A percentile compares a stretch with the other conserved stretches of the same genome.
Evolutionary conservation across 108 stramenopile genomes (phyloP).

Genomic region (Epithemia pelagica): DNA sequence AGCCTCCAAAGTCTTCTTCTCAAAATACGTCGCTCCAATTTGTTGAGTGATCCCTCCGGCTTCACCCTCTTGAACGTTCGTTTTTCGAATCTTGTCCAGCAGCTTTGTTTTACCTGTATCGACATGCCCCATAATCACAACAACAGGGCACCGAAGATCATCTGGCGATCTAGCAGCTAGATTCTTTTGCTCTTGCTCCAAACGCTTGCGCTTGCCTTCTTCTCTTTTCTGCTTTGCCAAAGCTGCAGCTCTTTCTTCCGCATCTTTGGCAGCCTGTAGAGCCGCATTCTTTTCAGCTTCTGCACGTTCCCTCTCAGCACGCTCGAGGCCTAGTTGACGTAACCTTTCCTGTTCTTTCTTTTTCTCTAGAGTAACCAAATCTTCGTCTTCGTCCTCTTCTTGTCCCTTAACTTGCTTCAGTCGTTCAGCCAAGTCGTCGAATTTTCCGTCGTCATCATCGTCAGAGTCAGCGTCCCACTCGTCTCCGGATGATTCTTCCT

Average conservation of each 20-base stretch:
- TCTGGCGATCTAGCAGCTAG: constrained; percentile 77
- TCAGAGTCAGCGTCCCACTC: constrained; percentile 83
- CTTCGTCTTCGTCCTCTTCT: constrained; percentile 74
- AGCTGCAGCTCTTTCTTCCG: constrained; percentile 32
- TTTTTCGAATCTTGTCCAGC: constrained; percentile 97
- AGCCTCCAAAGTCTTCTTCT: constrained; percentile 82
- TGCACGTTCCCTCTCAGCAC: constrained; percentile 75
- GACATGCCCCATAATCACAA: constrained; percentile 99
- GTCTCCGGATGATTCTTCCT: constrained; percentile 57
- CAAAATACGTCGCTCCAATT: constrained; percentile 99
- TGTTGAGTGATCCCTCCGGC: constrained; percentile 99
- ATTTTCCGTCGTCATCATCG: constrained; percentile 53
- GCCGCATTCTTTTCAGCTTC: constrained; percentile 62
- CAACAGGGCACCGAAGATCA: constrained; percentile 93
- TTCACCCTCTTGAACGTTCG: constrained; percentile 99
- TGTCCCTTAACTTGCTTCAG: constrained; percentile 50
- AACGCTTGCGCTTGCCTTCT: constrained; percentile 68
- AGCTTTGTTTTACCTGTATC: constrained; percentile 99
- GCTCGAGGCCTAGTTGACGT: constrained; percentile 60
- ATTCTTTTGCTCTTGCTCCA: constrained; percentile 79
- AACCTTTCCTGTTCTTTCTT: constrained; percentile 76
- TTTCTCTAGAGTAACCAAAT: constrained; percentile 83
- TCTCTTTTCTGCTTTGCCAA: constrained; percentile 64
- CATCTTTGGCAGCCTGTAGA: constrained; percentile 52
- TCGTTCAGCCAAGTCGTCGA: constrained; percentile 65